Percentiles rank a stretch among this genome's conserved stretches.
These are phyloP conservation scores for Aspergillus vadensis DNA, from an alignment of 2,329 filamentous ascomycete genomes.

Conservation along the genomic window DNA sequence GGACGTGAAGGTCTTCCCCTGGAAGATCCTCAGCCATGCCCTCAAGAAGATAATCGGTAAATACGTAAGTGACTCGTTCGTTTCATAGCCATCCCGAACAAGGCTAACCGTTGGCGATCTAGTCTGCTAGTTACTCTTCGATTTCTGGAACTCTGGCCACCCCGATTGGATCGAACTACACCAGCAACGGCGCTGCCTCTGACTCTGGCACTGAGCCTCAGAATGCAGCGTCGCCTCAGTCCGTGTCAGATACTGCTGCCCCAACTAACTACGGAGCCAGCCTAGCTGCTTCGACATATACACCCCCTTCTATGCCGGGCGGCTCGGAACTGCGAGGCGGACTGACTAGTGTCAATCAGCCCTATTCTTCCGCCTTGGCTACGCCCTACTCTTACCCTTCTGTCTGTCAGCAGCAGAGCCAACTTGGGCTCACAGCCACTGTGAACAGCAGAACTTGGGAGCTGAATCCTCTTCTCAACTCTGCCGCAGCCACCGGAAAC, in stretches of 20 bases:
- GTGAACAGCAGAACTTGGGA: constrained; percentile 41
- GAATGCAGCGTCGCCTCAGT: constrained; percentile 52
- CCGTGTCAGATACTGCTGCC: constrained; percentile 48
- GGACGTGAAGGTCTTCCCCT: constrained; percentile 97
- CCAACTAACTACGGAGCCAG: constrained; percentile 47
- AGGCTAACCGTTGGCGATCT: constrained; percentile 22
- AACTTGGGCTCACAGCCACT: constrained; percentile 34
- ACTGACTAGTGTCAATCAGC: constrained; percentile 33
- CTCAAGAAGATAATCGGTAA: constrained; percentile 99
- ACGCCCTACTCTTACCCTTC: constrained; percentile 36
- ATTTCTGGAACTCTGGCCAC: constrained; percentile 54
- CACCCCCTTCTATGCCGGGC: constrained; percentile 41
- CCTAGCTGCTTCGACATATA: constrained; percentile 48
- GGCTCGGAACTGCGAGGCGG: constrained; percentile 43
- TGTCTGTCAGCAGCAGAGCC: constrained; percentile 33
- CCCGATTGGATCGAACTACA: constrained; percentile 41
- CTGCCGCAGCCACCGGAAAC: constrained; percentile 30
- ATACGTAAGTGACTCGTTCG: constrained; percentile 65
- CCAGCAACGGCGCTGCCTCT: constrained; percentile 46
- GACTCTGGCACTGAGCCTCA: constrained; percentile 53
- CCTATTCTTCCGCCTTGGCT: constrained; percentile 33
- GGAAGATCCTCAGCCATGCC: constrained; percentile 83
- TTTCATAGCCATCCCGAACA: no score
- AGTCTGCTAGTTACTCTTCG: constrained; percentile 71
- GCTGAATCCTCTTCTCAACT: constrained; percentile 34